Evolutionary conservation across 805 yeast genomes (phyloP).

Genomic region (Candida easanensis): DNA sequence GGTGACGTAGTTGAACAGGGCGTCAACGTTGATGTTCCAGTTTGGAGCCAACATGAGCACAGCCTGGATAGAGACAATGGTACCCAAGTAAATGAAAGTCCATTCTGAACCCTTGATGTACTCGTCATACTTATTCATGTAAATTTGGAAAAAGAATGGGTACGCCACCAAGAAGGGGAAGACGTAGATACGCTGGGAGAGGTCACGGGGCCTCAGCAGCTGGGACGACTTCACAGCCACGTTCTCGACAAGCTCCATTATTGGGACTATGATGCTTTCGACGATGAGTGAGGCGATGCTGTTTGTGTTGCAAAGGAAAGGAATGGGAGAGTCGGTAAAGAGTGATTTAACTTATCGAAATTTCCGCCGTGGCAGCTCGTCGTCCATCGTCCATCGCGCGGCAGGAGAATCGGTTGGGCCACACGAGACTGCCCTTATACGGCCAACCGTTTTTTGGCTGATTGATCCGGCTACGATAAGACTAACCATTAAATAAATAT

Average conservation of each 20-base stretch:
- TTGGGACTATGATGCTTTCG: neutral
- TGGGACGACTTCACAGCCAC: slow-evolving; percentile 70
- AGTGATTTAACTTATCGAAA: neutral
- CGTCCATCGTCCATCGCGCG: neutral
- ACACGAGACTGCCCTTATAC: neutral
- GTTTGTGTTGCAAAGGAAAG: neutral
- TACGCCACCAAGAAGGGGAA: slow-evolving; percentile 80
- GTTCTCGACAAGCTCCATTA: slow-evolving; percentile 56
- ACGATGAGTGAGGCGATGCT: neutral
- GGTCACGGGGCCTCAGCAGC: slow-evolving; percentile 67
- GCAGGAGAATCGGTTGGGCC: neutral
- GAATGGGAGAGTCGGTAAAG: neutral
- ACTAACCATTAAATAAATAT: too few relatives aligned
- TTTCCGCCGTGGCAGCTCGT: neutral
- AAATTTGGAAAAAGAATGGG: slow-evolving; percentile 68
- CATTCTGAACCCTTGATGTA: slow-evolving; percentile 90
- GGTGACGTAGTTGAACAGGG: slow-evolving; percentile 61
- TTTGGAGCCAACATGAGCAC: slow-evolving; percentile 87
- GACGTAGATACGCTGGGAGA: slow-evolving; percentile 66
- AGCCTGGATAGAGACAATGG: slow-evolving; percentile 69
- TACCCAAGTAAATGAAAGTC: slow-evolving; percentile 86
- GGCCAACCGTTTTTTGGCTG: too few relatives aligned
- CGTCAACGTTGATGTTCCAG: slow-evolving; percentile 77
- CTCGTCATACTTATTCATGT: slow-evolving; percentile 65
- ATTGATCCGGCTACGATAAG: too few relatives aligned